These are phyloP conservation scores for Golubevia pallescens DNA, from an alignment of 1,284 basidiomycete species.

Conservation along the genomic window DNA sequence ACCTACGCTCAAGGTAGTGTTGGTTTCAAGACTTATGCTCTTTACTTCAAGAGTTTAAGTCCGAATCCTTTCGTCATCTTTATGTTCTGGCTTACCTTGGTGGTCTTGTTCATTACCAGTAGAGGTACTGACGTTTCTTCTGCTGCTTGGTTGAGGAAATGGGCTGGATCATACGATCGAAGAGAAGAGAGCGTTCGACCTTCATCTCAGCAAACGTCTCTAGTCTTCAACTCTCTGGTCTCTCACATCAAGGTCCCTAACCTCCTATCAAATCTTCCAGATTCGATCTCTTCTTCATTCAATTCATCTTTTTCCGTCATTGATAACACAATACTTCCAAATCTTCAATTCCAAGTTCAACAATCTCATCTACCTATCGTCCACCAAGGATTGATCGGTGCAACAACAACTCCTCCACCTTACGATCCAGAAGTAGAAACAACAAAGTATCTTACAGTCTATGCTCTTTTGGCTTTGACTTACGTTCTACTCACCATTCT, in stretches of 20 bases:
- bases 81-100: constrained; percentile 37
- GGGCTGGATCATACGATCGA: constrained; percentile 46
- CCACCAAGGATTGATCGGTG: not conserved
- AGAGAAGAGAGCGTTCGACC: not conserved
- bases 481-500: constrained; percentile 45
- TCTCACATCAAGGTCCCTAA: not conserved
- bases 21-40: constrained; percentile 39
- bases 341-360: not conserved
- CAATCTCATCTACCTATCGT: not conserved
- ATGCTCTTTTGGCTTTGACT: constrained; percentile 30
- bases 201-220: not conserved
- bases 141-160: constrained; percentile 55
- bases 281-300: too few species aligned
- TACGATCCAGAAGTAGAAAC: constrained; percentile 14
- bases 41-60: constrained; percentile 47
- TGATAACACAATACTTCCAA: not conserved
- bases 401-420: not conserved
- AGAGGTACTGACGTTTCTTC: constrained; percentile 42
- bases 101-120: constrained; percentile 40
- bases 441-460: constrained; percentile 49
- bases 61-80: constrained; percentile 19
- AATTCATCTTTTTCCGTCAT: not conserved
- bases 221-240: not conserved
- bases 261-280: too few species aligned
- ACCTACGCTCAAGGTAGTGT: constrained; percentile 48